Conservation (phyloP, 1,284 basidiomycete genomes). For the Austroboletus niveus region DNA sequence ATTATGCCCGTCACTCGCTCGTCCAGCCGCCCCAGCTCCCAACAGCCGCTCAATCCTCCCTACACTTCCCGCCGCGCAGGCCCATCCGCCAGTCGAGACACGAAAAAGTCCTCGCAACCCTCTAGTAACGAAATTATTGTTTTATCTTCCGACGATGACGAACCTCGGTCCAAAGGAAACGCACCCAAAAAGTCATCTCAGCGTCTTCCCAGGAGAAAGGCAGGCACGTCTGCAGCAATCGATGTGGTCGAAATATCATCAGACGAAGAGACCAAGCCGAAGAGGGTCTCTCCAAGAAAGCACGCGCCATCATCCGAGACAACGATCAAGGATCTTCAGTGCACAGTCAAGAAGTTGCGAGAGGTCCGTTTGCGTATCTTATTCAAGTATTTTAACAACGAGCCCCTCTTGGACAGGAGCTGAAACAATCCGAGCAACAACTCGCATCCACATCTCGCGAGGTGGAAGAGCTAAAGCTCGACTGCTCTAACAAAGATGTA, state of each 20-base stretch:
- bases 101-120: constrained; percentile 17
- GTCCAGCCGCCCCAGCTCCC: constrained; percentile 18
- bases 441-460: constrained; percentile 13
- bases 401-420: constrained; percentile 7
- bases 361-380: constrained; percentile 14
- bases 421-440: constrained; percentile 10
- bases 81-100: constrained; percentile 1
- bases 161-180: constrained; percentile 29
- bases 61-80: constrained; percentile 8
- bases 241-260: constrained; percentile 33
- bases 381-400: no score
- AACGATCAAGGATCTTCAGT: constrained; percentile 12
- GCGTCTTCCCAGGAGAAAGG: constrained; percentile 19
- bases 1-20: constrained; percentile 32
- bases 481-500: constrained; percentile 7
- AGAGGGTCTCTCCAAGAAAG: constrained; percentile 10
- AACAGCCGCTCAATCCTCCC: constrained; percentile 2
- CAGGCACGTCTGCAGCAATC: neutral
- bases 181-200: constrained; percentile 33
- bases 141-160: constrained; percentile 56
- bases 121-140: constrained; percentile 46
- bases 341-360: constrained; percentile 20
- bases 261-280: constrained; percentile 23
- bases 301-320: neutral
- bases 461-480: constrained; percentile 21